Conservation (phyloP, 2,329 filamentous ascomycete genomes). For the Penicillium sp. region DNA sequence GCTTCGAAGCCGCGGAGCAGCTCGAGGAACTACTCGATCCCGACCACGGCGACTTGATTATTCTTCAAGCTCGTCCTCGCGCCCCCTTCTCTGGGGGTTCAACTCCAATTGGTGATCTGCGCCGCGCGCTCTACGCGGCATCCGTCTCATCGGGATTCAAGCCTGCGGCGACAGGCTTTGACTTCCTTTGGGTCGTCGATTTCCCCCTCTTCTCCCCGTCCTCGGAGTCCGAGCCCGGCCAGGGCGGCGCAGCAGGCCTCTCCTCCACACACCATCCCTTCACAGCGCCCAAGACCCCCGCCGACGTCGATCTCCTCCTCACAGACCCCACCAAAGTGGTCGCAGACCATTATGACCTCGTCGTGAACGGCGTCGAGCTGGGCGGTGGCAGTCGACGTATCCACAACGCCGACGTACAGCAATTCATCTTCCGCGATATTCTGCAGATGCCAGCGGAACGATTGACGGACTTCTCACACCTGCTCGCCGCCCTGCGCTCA, state of each 20-base stretch:
- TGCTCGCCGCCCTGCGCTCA: conserved; percentile 77
- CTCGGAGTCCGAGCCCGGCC: conserved; percentile 69
- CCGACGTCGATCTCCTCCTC: conserved; percentile 74
- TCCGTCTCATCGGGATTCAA: conserved; percentile 67
- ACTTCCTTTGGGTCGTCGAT: conserved; percentile 81
- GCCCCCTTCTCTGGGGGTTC: conserved; percentile 71
- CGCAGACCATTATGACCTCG: conserved; percentile 93
- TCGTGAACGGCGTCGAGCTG: conserved; percentile 92
- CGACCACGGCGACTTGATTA: conserved; percentile 73
- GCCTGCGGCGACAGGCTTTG: conserved; percentile 54
- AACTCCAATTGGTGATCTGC: conserved; percentile 70
- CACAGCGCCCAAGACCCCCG: conserved; percentile 74
- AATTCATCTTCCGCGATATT: conserved; percentile 80
- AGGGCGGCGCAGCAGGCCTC: conserved; percentile 79
- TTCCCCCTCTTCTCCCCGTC: conserved; percentile 89
- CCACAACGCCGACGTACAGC: conserved; percentile 79
- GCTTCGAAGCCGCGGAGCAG: conserved; percentile 68
- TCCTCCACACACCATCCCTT: conserved; percentile 94
- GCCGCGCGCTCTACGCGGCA: conserved; percentile 68
- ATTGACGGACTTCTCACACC: conserved; percentile 79
- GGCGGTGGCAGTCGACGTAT: conserved; percentile 93
- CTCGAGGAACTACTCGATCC: conserved; percentile 56
- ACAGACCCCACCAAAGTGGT: conserved; percentile 70
- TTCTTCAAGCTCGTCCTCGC: conserved; percentile 76
- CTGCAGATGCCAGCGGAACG: conserved; percentile 73